phyloP scores from a whole-genome alignment of 768 basidiomycete species.

The Kwoniella shandongensis region DNA sequence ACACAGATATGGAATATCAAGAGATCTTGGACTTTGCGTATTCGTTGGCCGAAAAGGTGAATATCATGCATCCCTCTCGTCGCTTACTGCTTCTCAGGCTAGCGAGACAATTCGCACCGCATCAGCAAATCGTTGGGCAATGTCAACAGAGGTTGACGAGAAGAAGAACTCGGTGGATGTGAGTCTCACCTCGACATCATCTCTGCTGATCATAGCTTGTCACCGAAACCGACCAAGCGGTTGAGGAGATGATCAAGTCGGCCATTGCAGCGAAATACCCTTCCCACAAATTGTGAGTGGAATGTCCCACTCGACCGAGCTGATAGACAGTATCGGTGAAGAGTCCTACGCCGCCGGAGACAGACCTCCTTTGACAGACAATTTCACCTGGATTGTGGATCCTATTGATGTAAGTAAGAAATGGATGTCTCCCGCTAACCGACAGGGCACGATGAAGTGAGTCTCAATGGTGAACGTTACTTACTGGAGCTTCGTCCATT shows the following conservation, averaged over 20 bases:
- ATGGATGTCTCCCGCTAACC: neutral
- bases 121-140: constrained; percentile 62
- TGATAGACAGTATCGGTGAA: constrained; percentile 73
- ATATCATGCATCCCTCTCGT: neutral
- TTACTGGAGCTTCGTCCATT: constrained; percentile 45
- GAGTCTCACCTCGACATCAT: neutral
- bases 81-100: constrained; percentile 13
- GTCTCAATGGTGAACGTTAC: constrained; percentile 6
- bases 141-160: constrained; percentile 62
- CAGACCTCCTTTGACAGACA: constrained; percentile 67
- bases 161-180: constrained; percentile 90
- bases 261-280: constrained; percentile 70
- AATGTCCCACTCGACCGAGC: neutral
- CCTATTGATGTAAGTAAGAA: constrained; percentile 64
- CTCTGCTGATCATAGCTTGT: constrained; percentile 60
- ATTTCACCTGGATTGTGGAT: constrained; percentile 92
- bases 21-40: constrained; percentile 31
- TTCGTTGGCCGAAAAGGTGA: constrained; percentile 30
- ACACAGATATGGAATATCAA: constrained; percentile 21
- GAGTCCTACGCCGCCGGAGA: constrained; percentile 80
- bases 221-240: constrained; percentile 88
- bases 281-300: constrained; percentile 72
- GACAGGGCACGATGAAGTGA: constrained; percentile 40
- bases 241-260: constrained; percentile 77
- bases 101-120: constrained; percentile 58